Base-by-base conservation (phyloP, 2,329 filamentous ascomycete species). In the Cordyceps tenuipes region DNA sequence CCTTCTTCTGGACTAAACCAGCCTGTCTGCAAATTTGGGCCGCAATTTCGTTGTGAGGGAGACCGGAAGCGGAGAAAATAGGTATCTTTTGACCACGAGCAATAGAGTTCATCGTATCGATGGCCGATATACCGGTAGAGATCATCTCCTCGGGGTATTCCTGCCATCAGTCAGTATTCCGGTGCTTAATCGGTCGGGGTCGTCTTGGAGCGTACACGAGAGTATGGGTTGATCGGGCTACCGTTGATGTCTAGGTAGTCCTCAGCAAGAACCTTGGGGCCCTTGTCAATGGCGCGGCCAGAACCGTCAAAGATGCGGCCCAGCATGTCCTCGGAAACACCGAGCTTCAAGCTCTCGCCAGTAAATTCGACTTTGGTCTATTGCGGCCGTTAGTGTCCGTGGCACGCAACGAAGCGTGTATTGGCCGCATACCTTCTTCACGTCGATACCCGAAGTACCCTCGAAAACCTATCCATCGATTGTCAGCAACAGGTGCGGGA, bases 81-180 rank as follows among this genome's bases (percentile, higher is more conserved):
- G 95, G 94, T 66, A 99, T 99, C 83, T 99, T 99, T 76, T 99
- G 94, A 64, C 94, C 94, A 84, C 94, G 91, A 65, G 95, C 94
- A 75, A 97, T 96, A 63, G 89, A 92, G 81, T 91, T 91, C 93
- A 97, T 97, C 63, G 92, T 96, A 73, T 97, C 93, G 71, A 99
- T 97, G 72, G 94, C 92, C 64, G 93, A 97, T 75, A 99, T 99
- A 86, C 94, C 94, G 52, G 94, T 99, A 41, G 93, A 94, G 70
- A 99, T 97, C 93, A 99, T 99, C 79, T 99, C 95, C 80, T 99
- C 94, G 70, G 94, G 94, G 73, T 99, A 99, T 67, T 96, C 90
- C 91, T 95, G 65, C 26, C 47, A 41, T 57, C 43, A 63, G 63
- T 70, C 59, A 69, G 66, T 13, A 13, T 39, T 48, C 31, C 59